Evolutionary conservation across 1,284 basidiomycete genomes (phyloP), one percentile per base, ranked within the genome.

Genomic region (Microstroma glucosiphilum): DNA sequence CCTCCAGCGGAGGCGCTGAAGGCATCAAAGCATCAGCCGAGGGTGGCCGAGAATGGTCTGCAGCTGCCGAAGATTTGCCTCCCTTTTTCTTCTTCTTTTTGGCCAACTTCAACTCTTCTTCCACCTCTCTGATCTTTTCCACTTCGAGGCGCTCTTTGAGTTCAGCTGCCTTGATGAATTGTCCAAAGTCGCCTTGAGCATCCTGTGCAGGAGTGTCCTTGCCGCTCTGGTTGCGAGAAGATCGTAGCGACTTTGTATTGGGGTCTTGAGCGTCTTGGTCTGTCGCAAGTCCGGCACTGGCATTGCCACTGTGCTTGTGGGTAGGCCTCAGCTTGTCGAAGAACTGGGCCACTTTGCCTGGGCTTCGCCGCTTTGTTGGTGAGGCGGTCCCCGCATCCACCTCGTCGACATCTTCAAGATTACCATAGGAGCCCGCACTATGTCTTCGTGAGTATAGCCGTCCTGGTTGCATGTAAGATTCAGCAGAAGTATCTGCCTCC

Each of bases 51-150:
- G n/a, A n/a, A n/a, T 23, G 17, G 11, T n/a, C 46, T 48, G n/a
- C 46, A n/a, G 46, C 46, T 4, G 17, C 23, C 23, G 46, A n/a
- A 7, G 23, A n/a, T 23, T 48, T 48, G 46, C 46, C 46, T n/a
- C 46, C 23, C 9, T 37, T 37, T 12, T 48, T 48, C 17, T 23
- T n/a, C 17, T 48, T 48, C 46, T n/a, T 23, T 12, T 48, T 48
- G 17, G 46, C 46, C 46, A 48, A 12, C 46, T 23, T n/a, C 46
- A 48, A 23, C 23, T 48, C 46, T n/a, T 48, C 46, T 12, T 48
- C 46, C 23, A 23, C 46, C 46, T 48, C 46, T 48, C 11, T 48
- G 46, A 48, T 48, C 46, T 48, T 48, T 23, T 48, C 46, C 46
- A n/a, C 23, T 23, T 48, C 46, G n/a, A 48, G 46, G 17, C 46